Evolutionary conservation across 148 eudicot genomes (phyloP).

Genomic region (Fallopia convolvulus): DNA sequence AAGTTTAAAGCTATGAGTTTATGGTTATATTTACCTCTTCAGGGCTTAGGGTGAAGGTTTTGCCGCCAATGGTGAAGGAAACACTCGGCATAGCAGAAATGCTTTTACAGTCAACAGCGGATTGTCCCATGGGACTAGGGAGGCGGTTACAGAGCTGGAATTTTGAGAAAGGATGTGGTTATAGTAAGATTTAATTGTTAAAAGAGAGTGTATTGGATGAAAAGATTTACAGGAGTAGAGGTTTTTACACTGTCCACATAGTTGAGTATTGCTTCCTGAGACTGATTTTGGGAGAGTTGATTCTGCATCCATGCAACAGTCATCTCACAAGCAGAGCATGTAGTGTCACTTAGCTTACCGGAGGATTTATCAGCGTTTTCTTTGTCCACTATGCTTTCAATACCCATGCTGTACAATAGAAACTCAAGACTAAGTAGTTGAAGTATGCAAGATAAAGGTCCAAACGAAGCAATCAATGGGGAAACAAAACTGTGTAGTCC

Average conservation of each 20-base stretch:
- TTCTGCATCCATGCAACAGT: constrained; percentile 83
- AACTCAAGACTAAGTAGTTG: neutral
- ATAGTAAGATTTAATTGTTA: constrained; percentile 3
- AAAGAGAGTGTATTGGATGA: neutral
- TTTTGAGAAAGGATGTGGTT: neutral
- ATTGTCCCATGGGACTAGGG: constrained; percentile 73
- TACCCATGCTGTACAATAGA: constrained; percentile 47
- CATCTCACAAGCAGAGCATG: constrained; percentile 92
- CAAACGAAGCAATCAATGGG: neutral
- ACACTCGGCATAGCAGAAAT: constrained; percentile 66
- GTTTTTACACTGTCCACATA: constrained; percentile 55
- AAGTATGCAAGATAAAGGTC: neutral
- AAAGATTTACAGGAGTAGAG: neutral
- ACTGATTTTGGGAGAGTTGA: constrained; percentile 64
- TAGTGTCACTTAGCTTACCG: constrained; percentile 34
- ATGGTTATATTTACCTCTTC: constrained; percentile 45
- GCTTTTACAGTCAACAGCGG: constrained; percentile 58
- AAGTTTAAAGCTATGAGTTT: neutral
- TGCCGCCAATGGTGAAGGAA: constrained; percentile 74
- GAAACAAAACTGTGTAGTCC: neutral
- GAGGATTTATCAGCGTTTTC: constrained; percentile 33
- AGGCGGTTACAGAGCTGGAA: constrained; percentile 69
- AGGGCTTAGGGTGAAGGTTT: constrained; percentile 53
- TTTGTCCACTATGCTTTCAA: constrained; percentile 57
- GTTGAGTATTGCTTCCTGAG: constrained; percentile 53